A percentile compares a stretch with the other conserved stretches of the same genome.
Conservation (phyloP, 176 grass and related monocot species). For the Triticum dicoccoides region DNA sequence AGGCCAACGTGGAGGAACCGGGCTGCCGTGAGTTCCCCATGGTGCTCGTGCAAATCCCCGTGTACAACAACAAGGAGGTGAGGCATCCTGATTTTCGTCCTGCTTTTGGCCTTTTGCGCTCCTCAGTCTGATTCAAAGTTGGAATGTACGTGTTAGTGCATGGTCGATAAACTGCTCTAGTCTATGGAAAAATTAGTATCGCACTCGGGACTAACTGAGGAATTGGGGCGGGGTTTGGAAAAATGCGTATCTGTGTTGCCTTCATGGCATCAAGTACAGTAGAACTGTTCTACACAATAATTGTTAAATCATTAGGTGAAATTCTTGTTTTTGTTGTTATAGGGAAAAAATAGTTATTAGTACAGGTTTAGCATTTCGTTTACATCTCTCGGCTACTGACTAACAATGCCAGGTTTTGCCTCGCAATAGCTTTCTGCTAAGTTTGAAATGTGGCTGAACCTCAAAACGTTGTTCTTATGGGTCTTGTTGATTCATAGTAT, state of each 20-base stretch:
- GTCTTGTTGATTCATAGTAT: neutral
- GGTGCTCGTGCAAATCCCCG: conserved; percentile 97
- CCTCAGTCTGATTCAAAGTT: neutral
- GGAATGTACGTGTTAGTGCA: neutral
- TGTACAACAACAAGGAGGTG: conserved; percentile 82
- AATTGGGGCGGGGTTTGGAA: neutral
- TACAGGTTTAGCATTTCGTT: neutral
- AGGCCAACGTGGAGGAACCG: conserved; percentile 18
- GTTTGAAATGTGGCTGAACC: neutral
- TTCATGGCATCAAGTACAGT: neutral
- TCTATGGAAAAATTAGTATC: neutral
- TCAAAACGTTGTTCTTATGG: conserved; percentile 19
- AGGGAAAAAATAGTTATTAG: neutral
- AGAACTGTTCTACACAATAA: neutral
- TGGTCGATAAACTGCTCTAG: neutral
- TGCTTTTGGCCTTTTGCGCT: neutral
- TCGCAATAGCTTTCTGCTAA: neutral
- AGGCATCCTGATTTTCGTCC: neutral
- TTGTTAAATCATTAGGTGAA: neutral
- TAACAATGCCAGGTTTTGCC: neutral
- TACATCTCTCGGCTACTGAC: neutral
- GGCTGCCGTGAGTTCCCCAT: conserved; percentile 33
- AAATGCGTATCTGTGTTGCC: neutral
- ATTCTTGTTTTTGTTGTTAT: neutral
- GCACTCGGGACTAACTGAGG: neutral